A percentile compares a stretch with the other conserved stretches of the same genome.
phyloP scores from a whole-genome alignment of 2,329 filamentous ascomycete genomes.

The Clarireedia homoeocarpa region DNA sequence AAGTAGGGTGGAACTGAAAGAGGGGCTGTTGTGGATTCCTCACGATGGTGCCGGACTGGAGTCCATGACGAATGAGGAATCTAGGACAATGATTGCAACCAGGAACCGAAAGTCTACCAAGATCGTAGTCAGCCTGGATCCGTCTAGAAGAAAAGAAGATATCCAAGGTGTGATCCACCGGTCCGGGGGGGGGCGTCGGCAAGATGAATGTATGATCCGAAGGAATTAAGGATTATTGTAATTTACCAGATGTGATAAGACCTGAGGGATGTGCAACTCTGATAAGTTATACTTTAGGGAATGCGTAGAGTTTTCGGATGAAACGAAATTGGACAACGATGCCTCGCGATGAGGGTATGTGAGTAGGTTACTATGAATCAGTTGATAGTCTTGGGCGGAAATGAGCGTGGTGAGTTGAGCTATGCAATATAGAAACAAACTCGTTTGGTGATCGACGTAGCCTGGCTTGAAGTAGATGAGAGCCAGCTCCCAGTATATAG shows the following conservation, averaged over 20 bases:
- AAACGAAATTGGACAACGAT: conserved; percentile 33
- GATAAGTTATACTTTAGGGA: conserved; percentile 35
- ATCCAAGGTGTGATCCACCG: conserved; percentile 15
- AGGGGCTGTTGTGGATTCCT: conserved; percentile 28
- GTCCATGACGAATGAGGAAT: conserved; percentile 39
- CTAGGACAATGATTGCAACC: conserved; percentile 21
- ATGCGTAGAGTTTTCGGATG: conserved; percentile 31
- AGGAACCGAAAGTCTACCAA: conserved; percentile 18
- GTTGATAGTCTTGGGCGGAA: conserved; percentile 24
- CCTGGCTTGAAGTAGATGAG: conserved; percentile 39
- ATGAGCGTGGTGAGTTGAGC: conserved; percentile 36
- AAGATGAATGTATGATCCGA: conserved; percentile 3
- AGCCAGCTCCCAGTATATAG: conserved; percentile 49
- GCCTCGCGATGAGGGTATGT: conserved; percentile 34
- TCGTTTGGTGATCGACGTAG: conserved; percentile 34
- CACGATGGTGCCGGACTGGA: conserved; percentile 46
- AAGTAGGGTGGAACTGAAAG: conserved; percentile 29
- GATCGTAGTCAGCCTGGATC: conserved; percentile 28
- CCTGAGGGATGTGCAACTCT: conserved; percentile 26
- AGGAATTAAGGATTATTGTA: conserved; percentile 17
- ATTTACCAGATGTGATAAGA: conserved; percentile 27
- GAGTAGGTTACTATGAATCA: conserved; percentile 30
- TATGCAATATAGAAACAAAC: conserved; percentile 34
- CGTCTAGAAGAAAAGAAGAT: conserved; percentile 16
- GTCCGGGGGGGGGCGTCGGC: conserved; percentile 12